Conservation (phyloP, 169 alveolate species). For the Cryptosporidium sp. region DNA sequence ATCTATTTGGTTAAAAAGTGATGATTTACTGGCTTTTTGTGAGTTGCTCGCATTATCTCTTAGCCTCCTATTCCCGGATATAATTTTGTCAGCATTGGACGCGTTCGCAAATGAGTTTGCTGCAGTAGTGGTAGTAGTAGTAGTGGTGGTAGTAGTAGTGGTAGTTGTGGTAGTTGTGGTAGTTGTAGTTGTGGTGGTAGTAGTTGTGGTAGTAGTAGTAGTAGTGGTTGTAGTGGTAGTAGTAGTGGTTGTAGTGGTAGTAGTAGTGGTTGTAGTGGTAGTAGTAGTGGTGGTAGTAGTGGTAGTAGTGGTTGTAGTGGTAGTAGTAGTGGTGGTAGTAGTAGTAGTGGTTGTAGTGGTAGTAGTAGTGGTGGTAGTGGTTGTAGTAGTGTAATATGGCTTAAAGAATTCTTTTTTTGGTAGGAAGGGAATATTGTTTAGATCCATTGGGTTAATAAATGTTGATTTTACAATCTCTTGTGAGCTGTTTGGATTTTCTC, state of each 20-base stretch:
- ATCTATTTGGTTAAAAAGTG: slow-evolving; percentile 44
- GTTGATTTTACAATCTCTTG: slow-evolving; percentile 21
- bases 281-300: too few species aligned
- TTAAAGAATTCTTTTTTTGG: slow-evolving; percentile 19
- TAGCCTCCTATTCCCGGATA: background rate
- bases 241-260: too few species aligned
- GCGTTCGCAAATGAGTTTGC: too few species aligned
- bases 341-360: too few species aligned
- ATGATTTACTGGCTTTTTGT: background rate
- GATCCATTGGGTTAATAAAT: slow-evolving; percentile 40
- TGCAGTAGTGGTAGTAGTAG: too few species aligned
- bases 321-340: too few species aligned
- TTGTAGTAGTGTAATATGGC: slow-evolving; percentile 10
- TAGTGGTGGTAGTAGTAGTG: too few species aligned
- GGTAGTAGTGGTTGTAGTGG: too few species aligned
- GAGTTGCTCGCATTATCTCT: background rate
- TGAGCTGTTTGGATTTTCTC: background rate
- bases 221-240: too few species aligned
- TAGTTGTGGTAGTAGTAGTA: too few species aligned
- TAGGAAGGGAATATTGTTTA: slow-evolving; percentile 7
- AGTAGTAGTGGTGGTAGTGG: slow-evolving; percentile 18
- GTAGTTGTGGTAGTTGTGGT: slow-evolving; percentile 20
- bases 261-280: too few species aligned
- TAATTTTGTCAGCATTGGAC: too few species aligned
- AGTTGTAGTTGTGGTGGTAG: slow-evolving; percentile 21